Evolutionary conservation across 2,329 filamentous ascomycete species (phyloP).

Genomic region (Fusarium illudens): DNA sequence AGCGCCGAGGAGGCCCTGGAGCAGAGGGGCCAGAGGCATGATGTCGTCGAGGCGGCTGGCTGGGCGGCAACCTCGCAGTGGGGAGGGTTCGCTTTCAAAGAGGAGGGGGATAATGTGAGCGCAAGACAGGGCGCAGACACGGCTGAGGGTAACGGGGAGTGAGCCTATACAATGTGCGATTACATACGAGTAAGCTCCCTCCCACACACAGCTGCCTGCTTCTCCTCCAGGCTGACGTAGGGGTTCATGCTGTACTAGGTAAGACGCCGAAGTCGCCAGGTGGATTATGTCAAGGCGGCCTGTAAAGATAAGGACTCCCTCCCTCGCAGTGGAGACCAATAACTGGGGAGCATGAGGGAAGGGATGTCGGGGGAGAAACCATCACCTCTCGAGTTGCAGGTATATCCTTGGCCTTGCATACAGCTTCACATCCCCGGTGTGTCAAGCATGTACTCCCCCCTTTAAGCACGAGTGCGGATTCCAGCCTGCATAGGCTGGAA

Average conservation of each 20-base stretch:
- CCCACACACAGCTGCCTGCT: not conserved
- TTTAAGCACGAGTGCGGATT: not conserved
- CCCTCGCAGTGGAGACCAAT: not conserved
- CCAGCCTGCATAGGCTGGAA: not conserved
- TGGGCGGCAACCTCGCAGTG: conserved; percentile 60
- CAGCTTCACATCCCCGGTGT: not conserved
- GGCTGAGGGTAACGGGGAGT: not conserved
- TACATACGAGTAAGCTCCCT: not conserved
- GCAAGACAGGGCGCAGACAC: not conserved
- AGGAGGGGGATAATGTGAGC: conserved; percentile 11
- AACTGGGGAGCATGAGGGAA: not conserved
- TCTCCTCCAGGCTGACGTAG: conserved; percentile 6
- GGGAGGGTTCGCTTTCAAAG: conserved; percentile 57
- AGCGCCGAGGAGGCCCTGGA: conserved; percentile 57
- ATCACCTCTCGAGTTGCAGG: not conserved
- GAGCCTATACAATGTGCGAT: not conserved
- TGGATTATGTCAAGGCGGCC: not conserved
- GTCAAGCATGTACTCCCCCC: not conserved
- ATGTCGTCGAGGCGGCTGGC: conserved; percentile 52
- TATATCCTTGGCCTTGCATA: not conserved
- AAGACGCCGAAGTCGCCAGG: not conserved
- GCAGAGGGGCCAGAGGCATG: conserved; percentile 51
- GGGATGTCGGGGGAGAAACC: not conserved
- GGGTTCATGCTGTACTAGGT: not conserved
- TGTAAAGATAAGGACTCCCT: not conserved